Conservation (phyloP, 2,329 filamentous ascomycete genomes). For the Torrubiellomyces zombiae region DNA sequence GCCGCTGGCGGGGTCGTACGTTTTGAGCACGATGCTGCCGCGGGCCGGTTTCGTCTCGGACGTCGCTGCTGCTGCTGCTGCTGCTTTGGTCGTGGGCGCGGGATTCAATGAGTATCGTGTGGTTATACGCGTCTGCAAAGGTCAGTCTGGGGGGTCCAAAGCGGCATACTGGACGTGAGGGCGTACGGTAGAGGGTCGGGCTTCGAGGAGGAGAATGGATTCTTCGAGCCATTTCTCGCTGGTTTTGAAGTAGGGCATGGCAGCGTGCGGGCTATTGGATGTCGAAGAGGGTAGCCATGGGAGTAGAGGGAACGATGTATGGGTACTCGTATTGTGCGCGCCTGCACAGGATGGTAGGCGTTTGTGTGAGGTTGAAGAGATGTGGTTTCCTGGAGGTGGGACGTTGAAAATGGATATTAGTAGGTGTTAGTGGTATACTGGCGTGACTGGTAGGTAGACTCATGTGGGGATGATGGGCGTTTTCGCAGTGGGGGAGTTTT, state of each 20-base stretch:
- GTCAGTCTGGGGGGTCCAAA: constrained; percentile 4
- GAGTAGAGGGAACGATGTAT: background rate
- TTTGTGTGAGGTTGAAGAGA: too few species aligned
- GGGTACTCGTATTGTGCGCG: too few species aligned
- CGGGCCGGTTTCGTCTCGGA: constrained; percentile 29
- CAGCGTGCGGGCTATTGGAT: background rate
- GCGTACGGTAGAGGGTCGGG: constrained; percentile 67
- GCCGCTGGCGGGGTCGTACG: constrained; percentile 70
- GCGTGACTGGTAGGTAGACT: too few species aligned
- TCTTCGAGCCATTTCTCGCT: constrained; percentile 86
- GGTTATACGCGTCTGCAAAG: constrained; percentile 63
- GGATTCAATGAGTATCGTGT: constrained; percentile 71
- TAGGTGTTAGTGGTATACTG: too few species aligned
- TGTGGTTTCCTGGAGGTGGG: too few species aligned
- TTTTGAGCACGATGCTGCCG: constrained; percentile 69
- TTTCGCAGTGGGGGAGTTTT: too few species aligned
- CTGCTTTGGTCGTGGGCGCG: constrained; percentile 13
- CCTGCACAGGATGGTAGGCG: too few species aligned
- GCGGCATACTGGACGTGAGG: background rate
- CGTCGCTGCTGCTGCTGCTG: constrained; percentile 10
- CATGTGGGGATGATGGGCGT: too few species aligned
- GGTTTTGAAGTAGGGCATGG: constrained; percentile 68
- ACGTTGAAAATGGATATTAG: too few species aligned
- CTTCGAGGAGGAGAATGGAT: constrained; percentile 70
- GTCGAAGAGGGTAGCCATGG: too few species aligned